These are phyloP conservation scores for Pyrenophora teres DNA, from an alignment of 2,329 filamentous ascomycete genomes.

Conservation along the genomic window DNA sequence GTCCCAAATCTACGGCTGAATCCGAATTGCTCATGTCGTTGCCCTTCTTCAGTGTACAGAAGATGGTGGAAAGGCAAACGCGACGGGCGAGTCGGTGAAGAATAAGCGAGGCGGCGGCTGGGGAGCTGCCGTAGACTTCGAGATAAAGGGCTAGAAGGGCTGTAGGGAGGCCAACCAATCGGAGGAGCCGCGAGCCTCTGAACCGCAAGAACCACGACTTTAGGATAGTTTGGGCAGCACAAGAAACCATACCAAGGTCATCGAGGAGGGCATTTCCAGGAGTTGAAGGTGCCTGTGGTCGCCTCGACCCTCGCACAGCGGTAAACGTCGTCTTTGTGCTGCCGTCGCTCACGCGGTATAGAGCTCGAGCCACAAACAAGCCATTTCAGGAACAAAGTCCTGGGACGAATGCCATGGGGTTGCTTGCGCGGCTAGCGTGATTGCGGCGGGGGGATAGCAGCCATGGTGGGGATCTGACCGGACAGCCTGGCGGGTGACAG, in stretches of 20 bases:
- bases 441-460: background rate
- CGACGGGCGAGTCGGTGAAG: conserved; percentile 43
- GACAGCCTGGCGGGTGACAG: background rate
- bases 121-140: conserved; percentile 37
- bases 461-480: background rate
- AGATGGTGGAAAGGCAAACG: conserved; percentile 30
- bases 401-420: conserved; percentile 21
- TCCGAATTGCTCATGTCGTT: conserved; percentile 26
- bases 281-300: conserved; percentile 13
- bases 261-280: conserved; percentile 36
- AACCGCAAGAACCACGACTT: conserved; percentile 39
- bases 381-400: conserved; percentile 18
- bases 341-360: conserved; percentile 19
- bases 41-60: conserved; percentile 28
- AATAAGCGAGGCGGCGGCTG: conserved; percentile 38
- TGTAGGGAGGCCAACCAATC: conserved; percentile 34
- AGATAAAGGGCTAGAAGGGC: conserved; percentile 39
- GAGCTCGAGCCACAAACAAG: conserved; percentile 23
- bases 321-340: conserved; percentile 22
- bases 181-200: conserved; percentile 28
- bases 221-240: conserved; percentile 32
- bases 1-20: conserved; percentile 21
- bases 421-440: conserved; percentile 25
- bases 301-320: conserved; percentile 14
- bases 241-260: conserved; percentile 41